A percentile compares a stretch with the other conserved stretches of the same genome.
Conservation (phyloP, 331 rosid species). For the Quercus tomentella region DNA sequence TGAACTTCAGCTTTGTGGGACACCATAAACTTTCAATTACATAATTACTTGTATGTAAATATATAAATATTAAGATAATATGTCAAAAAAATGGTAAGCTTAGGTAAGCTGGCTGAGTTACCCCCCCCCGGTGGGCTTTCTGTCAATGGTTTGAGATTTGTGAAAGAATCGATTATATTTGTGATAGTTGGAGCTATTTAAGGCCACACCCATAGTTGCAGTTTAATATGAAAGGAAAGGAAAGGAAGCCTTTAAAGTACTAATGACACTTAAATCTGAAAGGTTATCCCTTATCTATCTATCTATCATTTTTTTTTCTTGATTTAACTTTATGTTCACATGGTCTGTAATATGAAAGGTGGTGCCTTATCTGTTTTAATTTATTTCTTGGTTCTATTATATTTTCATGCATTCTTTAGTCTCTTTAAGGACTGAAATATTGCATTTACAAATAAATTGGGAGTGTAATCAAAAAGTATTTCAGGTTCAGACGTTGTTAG, state of each 20-base stretch:
- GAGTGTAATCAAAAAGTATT: neutral
- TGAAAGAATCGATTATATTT: neutral
- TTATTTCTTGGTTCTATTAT: neutral
- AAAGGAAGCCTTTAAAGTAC: neutral
- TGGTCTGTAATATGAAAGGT: no score
- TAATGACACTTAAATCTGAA: neutral
- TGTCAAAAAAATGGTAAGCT: neutral
- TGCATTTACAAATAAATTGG: neutral
- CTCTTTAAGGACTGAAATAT: neutral
- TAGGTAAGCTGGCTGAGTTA: neutral
- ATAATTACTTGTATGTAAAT: neutral
- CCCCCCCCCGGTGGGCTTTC: neutral
- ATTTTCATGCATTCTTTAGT: neutral
- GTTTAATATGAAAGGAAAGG: neutral
- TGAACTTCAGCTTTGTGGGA: neutral
- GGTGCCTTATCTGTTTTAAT: neutral
- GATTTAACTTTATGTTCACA: no score
- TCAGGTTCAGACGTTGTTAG: conserved; percentile 65
- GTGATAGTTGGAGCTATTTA: neutral
- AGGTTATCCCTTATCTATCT: no score
- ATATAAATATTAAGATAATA: neutral
- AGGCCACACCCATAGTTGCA: neutral
- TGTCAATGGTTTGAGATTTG: neutral
- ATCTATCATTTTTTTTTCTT: no score
- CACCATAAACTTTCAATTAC: neutral